Evolutionary conservation across 805 yeast genomes (phyloP).

Genomic region (Lachancea quebecensis): DNA sequence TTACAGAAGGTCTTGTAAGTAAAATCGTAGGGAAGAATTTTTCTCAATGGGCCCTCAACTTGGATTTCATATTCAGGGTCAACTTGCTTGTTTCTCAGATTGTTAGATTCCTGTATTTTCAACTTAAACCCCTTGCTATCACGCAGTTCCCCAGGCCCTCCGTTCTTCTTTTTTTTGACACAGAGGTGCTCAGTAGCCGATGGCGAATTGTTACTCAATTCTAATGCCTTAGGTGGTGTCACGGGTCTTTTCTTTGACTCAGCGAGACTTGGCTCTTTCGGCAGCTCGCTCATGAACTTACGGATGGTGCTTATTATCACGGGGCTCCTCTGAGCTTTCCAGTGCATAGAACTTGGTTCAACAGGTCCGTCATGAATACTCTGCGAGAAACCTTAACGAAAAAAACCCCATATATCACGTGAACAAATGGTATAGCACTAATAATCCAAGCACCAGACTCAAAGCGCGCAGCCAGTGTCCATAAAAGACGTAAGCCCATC

Average conservation of each 20-base stretch:
- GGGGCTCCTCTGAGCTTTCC: too few species aligned
- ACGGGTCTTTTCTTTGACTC: constrained; percentile 5
- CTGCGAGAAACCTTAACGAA: neutral
- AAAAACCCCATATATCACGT: constrained; percentile 1
- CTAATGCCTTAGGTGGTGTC: neutral
- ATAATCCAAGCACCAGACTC: neutral
- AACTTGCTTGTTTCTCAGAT: constrained; percentile 44
- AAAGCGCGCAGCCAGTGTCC: neutral
- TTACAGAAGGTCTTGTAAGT: constrained; percentile 91
- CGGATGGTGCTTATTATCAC: too few species aligned
- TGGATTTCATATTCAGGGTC: constrained; percentile 51
- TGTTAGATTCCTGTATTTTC: constrained; percentile 20
- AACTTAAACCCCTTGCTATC: constrained; percentile 30
- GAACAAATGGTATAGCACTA: neutral
- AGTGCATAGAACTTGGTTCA: too few species aligned
- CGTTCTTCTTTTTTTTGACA: constrained; percentile 7
- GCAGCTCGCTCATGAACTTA: neutral
- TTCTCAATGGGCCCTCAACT: constrained; percentile 55
- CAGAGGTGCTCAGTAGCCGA: neutral
- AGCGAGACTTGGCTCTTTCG: neutral
- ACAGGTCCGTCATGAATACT: too few species aligned
- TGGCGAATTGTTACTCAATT: neutral
- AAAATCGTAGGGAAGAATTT: constrained; percentile 79
- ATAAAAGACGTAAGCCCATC: constrained; percentile 15
- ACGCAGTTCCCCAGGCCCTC: constrained; percentile 12